Evolutionary conservation across 202 grass and related monocot genomes (phyloP), one percentile per base, ranked within the genome.

Genomic region (Eragrostis tef): DNA sequence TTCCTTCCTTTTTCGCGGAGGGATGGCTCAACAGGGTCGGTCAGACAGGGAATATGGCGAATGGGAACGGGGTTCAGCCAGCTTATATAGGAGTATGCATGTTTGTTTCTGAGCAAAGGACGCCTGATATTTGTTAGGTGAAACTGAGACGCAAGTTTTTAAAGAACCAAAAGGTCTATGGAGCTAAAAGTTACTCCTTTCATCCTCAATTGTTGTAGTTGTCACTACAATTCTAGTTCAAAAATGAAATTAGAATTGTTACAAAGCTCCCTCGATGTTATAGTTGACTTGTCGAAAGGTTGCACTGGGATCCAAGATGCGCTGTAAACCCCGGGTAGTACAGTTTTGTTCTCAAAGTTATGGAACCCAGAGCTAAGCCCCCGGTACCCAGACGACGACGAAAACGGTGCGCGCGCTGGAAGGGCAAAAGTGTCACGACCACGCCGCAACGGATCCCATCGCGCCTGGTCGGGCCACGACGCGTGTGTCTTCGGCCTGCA

Each of bases 401-500:
- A 64, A 3, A 25, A 0, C 39, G 13, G 58, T 57, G 69, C 22
- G 48, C 22, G 34, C 48, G 41, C 71, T 61, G 19, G 8, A 70
- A 29, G 22, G 66, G 12, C 84, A 79, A 80, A 83, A 75, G 79
- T 89, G 88, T 89, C 88, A 83, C 79, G 88, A 79, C 88, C 83
- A 79, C 79, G 48, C 83, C 2, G 51, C 88, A 24, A 86, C 88
- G 74, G 83, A 86, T 86, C 88, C 88, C 88, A 86, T 89, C 74
- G 79, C 88, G 11, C 51, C 52, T 89, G 88, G 88, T 89, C 88
- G 88, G 83, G 70, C 59, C 51, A 60, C 83, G 83, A 89, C 88
- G 83, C 83, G 88, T 89, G 87, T 74, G 76, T 57, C 51, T 47
- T 74, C 29, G 80, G 12, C 58, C 39, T 47, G 26, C 82, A 70